Evolutionary conservation across 768 basidiomycete species (phyloP).

Genomic region (Brasilioporus rufonigricans): DNA sequence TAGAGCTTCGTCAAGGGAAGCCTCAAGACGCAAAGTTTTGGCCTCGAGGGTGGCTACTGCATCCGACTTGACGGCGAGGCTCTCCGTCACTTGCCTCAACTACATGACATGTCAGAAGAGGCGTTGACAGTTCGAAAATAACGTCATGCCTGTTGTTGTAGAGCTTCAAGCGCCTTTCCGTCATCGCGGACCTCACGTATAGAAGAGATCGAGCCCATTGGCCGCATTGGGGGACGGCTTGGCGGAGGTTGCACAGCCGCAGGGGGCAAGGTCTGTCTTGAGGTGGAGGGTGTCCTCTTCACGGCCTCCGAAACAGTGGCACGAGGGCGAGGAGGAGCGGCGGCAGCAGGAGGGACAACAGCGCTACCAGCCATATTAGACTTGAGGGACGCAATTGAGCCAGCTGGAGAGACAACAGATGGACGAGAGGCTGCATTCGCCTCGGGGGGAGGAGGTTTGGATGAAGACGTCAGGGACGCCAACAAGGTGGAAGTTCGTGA

Average conservation of each 20-base stretch:
- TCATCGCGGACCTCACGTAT: slow-evolving; percentile 69
- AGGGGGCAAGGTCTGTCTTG: slow-evolving; percentile 41
- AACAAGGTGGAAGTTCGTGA: slow-evolving; percentile 34
- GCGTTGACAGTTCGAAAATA: background rate
- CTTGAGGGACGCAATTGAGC: slow-evolving; percentile 47
- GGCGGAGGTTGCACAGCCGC: slow-evolving; percentile 24
- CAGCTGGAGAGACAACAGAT: slow-evolving; percentile 56
- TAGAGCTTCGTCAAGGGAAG: slow-evolving; percentile 45
- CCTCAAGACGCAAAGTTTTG: slow-evolving; percentile 48
- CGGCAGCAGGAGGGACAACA: slow-evolving; percentile 22
- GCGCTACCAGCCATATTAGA: slow-evolving; percentile 34
- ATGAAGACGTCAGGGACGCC: slow-evolving; percentile 25
- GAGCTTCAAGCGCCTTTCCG: slow-evolving; percentile 50
- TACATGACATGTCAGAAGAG: slow-evolving; percentile 25
- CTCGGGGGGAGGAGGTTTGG: slow-evolving; percentile 21
- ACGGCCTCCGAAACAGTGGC: slow-evolving; percentile 66
- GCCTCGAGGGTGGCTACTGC: slow-evolving; percentile 51
- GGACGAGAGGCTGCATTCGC: slow-evolving; percentile 37
- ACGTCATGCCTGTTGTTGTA: slow-evolving; percentile 55
- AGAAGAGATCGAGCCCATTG: slow-evolving; percentile 66
- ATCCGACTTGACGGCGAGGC: slow-evolving; percentile 51
- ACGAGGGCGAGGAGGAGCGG: slow-evolving; percentile 49
- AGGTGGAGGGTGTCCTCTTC: slow-evolving; percentile 45
- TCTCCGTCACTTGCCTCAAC: slow-evolving; percentile 60
- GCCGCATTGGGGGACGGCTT: slow-evolving; percentile 41